phyloP scores from a whole-genome alignment of 768 basidiomycete species.

The Terana coerulea region DNA sequence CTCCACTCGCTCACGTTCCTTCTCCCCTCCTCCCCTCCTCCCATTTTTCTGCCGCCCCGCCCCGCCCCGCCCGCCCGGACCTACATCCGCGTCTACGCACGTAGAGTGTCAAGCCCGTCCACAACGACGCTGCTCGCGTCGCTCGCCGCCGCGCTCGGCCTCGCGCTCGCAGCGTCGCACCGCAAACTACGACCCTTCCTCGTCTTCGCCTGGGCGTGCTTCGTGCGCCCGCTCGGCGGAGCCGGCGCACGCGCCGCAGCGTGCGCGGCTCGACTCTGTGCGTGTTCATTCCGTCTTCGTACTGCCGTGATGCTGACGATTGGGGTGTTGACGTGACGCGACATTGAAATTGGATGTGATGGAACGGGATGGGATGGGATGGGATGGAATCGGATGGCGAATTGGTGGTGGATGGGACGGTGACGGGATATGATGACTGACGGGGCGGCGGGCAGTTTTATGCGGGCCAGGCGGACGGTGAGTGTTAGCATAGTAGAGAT shows the following conservation, averaged over 20 bases:
- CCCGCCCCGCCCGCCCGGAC: not conserved
- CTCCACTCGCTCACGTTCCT: too few relatives aligned
- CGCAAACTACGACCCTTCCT: slow-evolving; percentile 7
- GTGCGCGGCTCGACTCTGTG: not conserved
- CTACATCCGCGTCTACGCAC: not conserved
- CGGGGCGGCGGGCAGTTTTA: slow-evolving; percentile 5
- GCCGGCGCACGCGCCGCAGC: not conserved
- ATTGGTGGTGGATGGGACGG: too few relatives aligned
- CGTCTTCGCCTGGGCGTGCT: slow-evolving; percentile 11
- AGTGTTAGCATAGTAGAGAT: too few relatives aligned
- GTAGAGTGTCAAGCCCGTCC: not conserved
- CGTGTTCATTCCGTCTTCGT: not conserved
- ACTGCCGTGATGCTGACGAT: too few relatives aligned
- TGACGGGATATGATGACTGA: too few relatives aligned
- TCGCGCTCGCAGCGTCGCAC: slow-evolving; percentile 6
- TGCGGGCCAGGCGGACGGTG: slow-evolving; percentile 15
- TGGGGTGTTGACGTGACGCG: not conserved
- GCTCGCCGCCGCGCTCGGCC: slow-evolving; percentile 3
- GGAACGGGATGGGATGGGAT: too few relatives aligned
- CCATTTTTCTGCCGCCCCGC: not conserved
- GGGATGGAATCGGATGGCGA: too few relatives aligned
- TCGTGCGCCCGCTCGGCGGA: slow-evolving; percentile 14
- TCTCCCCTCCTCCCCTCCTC: not conserved
- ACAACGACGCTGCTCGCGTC: not conserved
- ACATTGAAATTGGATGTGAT: not conserved